These are phyloP conservation scores for Alternaria ethzedia DNA, from an alignment of 2,329 filamentous ascomycete genomes.

Conservation along the genomic window DNA sequence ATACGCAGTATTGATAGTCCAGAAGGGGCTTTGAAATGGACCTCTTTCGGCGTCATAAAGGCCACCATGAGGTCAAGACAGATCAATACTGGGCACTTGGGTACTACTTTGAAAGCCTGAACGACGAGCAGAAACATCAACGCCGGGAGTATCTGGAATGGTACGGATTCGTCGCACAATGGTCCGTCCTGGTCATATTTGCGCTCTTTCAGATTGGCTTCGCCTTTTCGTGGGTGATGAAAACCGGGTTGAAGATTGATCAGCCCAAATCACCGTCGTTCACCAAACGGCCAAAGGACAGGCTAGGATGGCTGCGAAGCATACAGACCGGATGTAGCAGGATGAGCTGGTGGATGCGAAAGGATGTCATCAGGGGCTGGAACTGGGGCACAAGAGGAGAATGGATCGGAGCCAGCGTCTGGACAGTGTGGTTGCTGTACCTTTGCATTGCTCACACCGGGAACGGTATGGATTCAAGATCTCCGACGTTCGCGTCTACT, in stretches of 20 bases:
- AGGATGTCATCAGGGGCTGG: slow-evolving; percentile 52
- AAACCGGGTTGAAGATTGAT: slow-evolving; percentile 37
- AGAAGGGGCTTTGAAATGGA: slow-evolving; percentile 17
- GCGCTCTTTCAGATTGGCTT: slow-evolving; percentile 51
- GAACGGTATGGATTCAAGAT: slow-evolving; percentile 55
- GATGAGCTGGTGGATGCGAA: slow-evolving; percentile 54
- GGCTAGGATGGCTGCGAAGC: slow-evolving; percentile 31
- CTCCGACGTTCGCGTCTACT: neutral
- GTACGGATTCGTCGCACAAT: slow-evolving; percentile 63
- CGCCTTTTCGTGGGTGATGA: slow-evolving; percentile 41
- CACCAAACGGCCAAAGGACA: slow-evolving; percentile 39
- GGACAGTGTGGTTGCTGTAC: slow-evolving; percentile 60
- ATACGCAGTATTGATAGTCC: neutral
- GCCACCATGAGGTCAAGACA: slow-evolving; percentile 31
- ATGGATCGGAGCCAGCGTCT: slow-evolving; percentile 55
- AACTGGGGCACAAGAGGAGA: slow-evolving; percentile 61
- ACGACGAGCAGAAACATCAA: slow-evolving; percentile 56
- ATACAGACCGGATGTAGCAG: slow-evolving; percentile 33
- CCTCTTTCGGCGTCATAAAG: slow-evolving; percentile 27
- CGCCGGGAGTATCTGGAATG: slow-evolving; percentile 61
- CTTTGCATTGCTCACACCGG: slow-evolving; percentile 60
- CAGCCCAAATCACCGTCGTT: slow-evolving; percentile 52
- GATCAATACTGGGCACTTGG: slow-evolving; percentile 45
- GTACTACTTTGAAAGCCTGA: slow-evolving; percentile 62
- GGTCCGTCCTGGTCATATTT: slow-evolving; percentile 58